Conservation (phyloP, 371 early-diverging fungal genomes). For the Syncephalis plumigaleata region DNA sequence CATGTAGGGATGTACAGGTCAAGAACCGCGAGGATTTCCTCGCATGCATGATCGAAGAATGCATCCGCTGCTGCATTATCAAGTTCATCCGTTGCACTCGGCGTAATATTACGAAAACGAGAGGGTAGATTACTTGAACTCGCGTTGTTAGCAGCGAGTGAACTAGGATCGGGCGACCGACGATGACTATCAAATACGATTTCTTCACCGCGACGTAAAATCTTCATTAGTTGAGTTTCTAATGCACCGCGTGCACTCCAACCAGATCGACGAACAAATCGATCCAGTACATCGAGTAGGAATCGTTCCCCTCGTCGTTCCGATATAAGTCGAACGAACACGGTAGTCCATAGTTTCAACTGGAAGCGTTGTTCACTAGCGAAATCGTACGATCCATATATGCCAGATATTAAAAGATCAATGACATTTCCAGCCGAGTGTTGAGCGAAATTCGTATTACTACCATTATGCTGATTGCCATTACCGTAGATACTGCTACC, state of each 20-base stretch:
- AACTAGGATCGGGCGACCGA: background rate
- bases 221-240: conserved; percentile 12
- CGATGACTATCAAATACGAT: background rate
- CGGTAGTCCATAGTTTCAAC: conserved; percentile 5
- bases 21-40: conserved; percentile 14
- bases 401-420: conserved; percentile 2
- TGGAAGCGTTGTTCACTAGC: conserved; percentile 1
- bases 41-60: conserved; percentile 16
- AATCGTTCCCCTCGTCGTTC: conserved; percentile 18
- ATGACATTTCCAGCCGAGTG: background rate
- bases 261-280: conserved; percentile 14
- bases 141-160: background rate
- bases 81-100: too few relatives aligned
- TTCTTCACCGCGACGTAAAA: conserved; percentile 13
- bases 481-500: too few relatives aligned
- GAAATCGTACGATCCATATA: conserved; percentile 3
- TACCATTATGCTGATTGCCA: too few relatives aligned
- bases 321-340: conserved; percentile 12
- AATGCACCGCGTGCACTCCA: conserved; percentile 15
- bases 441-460: too few relatives aligned
- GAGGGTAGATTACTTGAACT: background rate
- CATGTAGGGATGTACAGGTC: conserved; percentile 16
- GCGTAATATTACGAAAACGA: background rate
- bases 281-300: conserved; percentile 16
- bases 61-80: conserved; percentile 10